Evolutionary conservation across 75 land plant genomes (phyloP).

Genomic region (Selaginella tamariscina): DNA sequence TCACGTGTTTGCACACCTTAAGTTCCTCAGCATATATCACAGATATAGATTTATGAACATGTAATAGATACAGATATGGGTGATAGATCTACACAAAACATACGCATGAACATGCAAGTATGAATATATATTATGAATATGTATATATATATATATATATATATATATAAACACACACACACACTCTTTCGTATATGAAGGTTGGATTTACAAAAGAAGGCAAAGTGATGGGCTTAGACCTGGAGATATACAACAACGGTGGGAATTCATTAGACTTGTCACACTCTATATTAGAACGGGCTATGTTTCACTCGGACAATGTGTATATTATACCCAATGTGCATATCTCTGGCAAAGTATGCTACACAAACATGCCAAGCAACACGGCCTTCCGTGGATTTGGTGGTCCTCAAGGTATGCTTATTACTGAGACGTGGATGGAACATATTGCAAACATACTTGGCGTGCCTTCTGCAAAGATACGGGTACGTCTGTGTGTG

Average conservation of each 20-base stretch:
- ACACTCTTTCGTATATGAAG: conserved; percentile 23
- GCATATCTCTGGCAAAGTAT: conserved; percentile 62
- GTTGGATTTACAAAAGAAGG: conserved; percentile 85
- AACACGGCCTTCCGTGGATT: conserved; percentile 96
- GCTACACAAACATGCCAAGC: conserved; percentile 80
- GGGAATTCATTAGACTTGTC: conserved; percentile 98
- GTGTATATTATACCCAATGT: conserved; percentile 76
- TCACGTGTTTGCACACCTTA: no score
- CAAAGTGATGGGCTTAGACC: conserved; percentile 65
- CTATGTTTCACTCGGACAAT: conserved; percentile 91
- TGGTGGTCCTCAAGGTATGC: conserved; percentile 98
- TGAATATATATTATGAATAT: no score
- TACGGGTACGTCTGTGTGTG: conserved; percentile 75
- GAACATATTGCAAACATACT: conserved; percentile 63
- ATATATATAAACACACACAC: no score
- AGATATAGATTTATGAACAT: no score
- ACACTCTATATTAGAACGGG: conserved; percentile 64
- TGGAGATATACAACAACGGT: conserved; percentile 82
- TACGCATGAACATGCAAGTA: no score
- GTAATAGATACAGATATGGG: no score
- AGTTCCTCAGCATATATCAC: no score
- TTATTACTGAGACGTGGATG: conserved; percentile 89
- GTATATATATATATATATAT: no score
- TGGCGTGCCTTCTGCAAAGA: conserved; percentile 62
- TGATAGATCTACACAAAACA: no score